Conservation (phyloP, 192 early-diverging fungal genomes). For the Rhizophagus sp. region DNA sequence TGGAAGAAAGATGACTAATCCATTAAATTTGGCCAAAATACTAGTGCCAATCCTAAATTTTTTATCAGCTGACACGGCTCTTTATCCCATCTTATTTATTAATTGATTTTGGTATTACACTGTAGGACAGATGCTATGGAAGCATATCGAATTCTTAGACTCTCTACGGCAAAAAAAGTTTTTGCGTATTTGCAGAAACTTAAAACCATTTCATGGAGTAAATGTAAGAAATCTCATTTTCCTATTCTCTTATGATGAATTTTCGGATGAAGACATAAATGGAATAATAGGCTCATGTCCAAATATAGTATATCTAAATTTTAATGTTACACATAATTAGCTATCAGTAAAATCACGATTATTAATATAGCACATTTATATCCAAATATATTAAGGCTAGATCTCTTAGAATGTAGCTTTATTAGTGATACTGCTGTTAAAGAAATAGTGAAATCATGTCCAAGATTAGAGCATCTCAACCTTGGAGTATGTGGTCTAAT, state of each 20-base stretch:
- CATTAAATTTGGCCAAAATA: no score
- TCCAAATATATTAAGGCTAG: not conserved
- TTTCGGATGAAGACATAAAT: slow-evolving; percentile 1
- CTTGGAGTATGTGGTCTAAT: not conserved
- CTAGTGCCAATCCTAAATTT: no score
- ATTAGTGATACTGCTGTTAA: not conserved
- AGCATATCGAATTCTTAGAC: no score
- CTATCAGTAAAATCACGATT: not conserved
- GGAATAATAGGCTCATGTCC: slow-evolving; percentile 11
- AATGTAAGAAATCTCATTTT: not conserved
- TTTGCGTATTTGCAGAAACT: not conserved
- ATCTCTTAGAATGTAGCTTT: not conserved
- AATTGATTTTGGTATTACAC: not conserved
- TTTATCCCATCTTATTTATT: no score
- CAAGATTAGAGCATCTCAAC: slow-evolving; percentile 2
- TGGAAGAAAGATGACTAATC: no score
- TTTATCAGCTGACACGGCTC: no score
- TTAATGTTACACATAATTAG: not conserved
- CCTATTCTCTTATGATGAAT: not conserved
- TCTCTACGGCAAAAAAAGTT: no score
- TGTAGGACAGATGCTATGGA: slow-evolving; percentile 4
- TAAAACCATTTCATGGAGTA: slow-evolving; percentile 8
- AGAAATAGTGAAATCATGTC: not conserved
- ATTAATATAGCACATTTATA: not conserved
- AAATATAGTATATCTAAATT: slow-evolving; percentile 21